Base-by-base conservation (phyloP, 75 land plant species). In the Picea sitchensis region DNA sequence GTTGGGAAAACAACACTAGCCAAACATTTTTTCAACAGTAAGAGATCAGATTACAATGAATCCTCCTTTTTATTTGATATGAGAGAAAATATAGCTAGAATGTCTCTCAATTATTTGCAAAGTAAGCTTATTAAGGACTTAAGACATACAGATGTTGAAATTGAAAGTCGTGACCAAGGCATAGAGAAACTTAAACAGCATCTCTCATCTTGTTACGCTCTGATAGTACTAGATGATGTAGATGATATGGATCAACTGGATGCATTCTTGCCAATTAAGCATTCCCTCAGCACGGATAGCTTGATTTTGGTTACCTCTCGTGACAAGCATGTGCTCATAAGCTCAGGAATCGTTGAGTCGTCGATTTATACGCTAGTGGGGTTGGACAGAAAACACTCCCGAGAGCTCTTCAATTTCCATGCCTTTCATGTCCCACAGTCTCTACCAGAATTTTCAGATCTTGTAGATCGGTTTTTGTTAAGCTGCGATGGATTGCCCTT, bases 1-100 rank as follows among this genome's bases (percentile, higher is more conserved):
- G 73, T 69, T 17, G 73, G 73, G 47, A 69, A 69, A 38, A 69
- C 73, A 17, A 69, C 73, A 69, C 8, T 69, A 17, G 47, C 47
- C 17, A 36, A 18, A 5, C 47, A 69, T 15, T 15, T 69, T 20
- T 69, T 69, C 47, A 69, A 38, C 47, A 2, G 73, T n/a, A 69
- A 69, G 12, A 15, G 7, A 3, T 38, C 47, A 1, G 5, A n/a
- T 20, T 69, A 69, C 11, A 18, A n/a, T 1, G 73, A n/a, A 6
- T 38, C 51, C 5, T 36, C 47, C 11, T 38, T 69, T 38, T 44
- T 69, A 17, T 51, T 51, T 51, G 73, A 69, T 20, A 36, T 34
- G 5, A 17, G 73, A 36, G 47, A 69, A 69, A 5, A 20, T 18
- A 9, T 51, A 51, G 56, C 56, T 51, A 51, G 11, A 51, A 9